A percentile compares a stretch with the other conserved stretches of the same genome.
Evolutionary conservation across 2,329 filamentous ascomycete species (phyloP).

Genomic region (Monilinia laxa): DNA sequence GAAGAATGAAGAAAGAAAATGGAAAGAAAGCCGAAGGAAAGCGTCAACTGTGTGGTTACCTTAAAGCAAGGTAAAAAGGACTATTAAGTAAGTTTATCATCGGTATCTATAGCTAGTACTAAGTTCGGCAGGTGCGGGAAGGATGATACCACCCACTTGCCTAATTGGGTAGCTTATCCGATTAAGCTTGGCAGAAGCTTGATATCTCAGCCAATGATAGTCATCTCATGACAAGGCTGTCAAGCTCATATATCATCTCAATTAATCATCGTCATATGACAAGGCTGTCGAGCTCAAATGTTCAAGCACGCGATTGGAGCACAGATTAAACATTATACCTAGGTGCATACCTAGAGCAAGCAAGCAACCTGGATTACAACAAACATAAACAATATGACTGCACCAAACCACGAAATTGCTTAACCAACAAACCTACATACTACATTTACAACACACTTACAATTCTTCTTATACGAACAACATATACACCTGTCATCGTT

Average conservation of each 20-base stretch:
- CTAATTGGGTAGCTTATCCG: slow-evolving; percentile 15
- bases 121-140: slow-evolving; percentile 1
- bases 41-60: neutral
- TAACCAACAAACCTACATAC: neutral
- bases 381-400: neutral
- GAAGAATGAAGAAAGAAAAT: neutral
- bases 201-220: neutral
- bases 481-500: neutral
- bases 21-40: slow-evolving; percentile 14
- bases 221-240: neutral
- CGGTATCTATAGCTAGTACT: neutral
- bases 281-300: slow-evolving; percentile 9
- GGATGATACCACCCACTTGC: slow-evolving; percentile 20
- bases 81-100: slow-evolving; percentile 2
- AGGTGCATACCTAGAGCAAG: too few species aligned
- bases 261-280: neutral
- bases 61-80: neutral
- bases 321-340: neutral
- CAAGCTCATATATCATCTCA: neutral
- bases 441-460: neutral
- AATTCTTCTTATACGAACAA: neutral
- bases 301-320: neutral
- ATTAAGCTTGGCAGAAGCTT: slow-evolving; percentile 12
- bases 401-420: neutral
- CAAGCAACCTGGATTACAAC: too few species aligned